Evolutionary conservation across 352 stramenopile genomes (phyloP).

Genomic region (Globisporangium heterothallicum): DNA sequence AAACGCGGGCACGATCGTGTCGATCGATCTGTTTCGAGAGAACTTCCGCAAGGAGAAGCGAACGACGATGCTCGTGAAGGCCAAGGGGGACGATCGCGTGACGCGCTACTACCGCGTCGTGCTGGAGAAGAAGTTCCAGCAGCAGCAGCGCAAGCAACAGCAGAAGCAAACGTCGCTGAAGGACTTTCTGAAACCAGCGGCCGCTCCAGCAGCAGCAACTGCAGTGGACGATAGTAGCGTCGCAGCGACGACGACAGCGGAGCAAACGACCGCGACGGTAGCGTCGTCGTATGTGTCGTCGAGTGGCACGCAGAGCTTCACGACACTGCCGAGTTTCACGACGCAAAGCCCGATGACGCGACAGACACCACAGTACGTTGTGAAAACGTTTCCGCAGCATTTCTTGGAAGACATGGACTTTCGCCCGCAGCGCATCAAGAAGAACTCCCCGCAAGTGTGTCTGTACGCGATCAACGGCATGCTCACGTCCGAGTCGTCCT

Average conservation of each 20-base stretch:
- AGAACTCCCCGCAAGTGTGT: constrained; percentile 50
- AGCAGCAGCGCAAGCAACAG: constrained; percentile 12
- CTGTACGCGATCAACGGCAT: constrained; percentile 74
- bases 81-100: constrained; percentile 32
- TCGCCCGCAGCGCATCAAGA: constrained; percentile 79
- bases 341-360: neutral
- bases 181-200: constrained; percentile 4
- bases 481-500: constrained; percentile 59
- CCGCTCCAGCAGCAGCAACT: neutral
- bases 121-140: constrained; percentile 71
- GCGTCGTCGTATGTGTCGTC: constrained; percentile 13
- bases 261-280: neutral
- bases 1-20: constrained; percentile 50
- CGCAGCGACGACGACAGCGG: neutral
- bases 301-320: constrained; percentile 14
- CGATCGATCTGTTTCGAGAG: constrained; percentile 75
- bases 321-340: constrained; percentile 2
- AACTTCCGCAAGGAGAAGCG: constrained; percentile 68
- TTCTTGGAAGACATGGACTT: constrained; percentile 85
- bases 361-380: constrained; percentile 33
- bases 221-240: neutral
- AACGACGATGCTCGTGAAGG: constrained; percentile 83
- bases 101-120: constrained; percentile 77
- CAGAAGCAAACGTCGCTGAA: constrained; percentile 7
- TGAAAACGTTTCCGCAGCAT: constrained; percentile 83